A percentile compares a stretch with the other conserved stretches of the same genome.
Conservation (phyloP, 2,329 filamentous ascomycete species). For the Polychaeton citri region DNA sequence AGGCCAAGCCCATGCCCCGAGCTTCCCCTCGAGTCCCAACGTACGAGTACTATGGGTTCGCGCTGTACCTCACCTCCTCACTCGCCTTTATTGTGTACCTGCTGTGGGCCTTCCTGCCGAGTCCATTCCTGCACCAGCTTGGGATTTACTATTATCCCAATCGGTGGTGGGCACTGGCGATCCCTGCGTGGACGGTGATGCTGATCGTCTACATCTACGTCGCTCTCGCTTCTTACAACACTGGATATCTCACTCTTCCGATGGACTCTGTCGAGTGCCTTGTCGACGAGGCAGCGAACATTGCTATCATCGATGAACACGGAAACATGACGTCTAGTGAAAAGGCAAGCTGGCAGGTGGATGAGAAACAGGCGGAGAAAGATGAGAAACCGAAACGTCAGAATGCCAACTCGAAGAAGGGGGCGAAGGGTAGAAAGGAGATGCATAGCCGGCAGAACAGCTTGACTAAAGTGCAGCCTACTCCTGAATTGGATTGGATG, state of each 20-base stretch:
- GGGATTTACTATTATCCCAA: slow-evolving; percentile 96
- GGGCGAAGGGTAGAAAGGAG: slow-evolving; percentile 22
- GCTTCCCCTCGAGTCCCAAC: slow-evolving; percentile 92
- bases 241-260: slow-evolving; percentile 71
- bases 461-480: slow-evolving; percentile 11
- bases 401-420: slow-evolving; percentile 10
- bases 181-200: slow-evolving; percentile 84
- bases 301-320: slow-evolving; percentile 66
- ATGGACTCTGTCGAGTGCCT: slow-evolving; percentile 74
- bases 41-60: slow-evolving; percentile 98
- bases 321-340: slow-evolving; percentile 39
- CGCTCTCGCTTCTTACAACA: slow-evolving; percentile 82
- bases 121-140: slow-evolving; percentile 78
- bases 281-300: slow-evolving; percentile 77
- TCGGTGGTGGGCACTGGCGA: slow-evolving; percentile 91
- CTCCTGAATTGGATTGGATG: slow-evolving; percentile 52
- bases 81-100: slow-evolving; percentile 62
- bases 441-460: slow-evolving; percentile 25
- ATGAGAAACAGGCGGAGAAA: slow-evolving; percentile 7
- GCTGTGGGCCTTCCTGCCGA: slow-evolving; percentile 81
- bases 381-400: slow-evolving; percentile 25
- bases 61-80: slow-evolving; percentile 81
- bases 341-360: slow-evolving; percentile 13
- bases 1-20: slow-evolving; percentile 56
- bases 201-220: slow-evolving; percentile 84